Percentiles rank a stretch among this genome's conserved stretches.
phyloP scores from a whole-genome alignment of 2,329 filamentous ascomycete genomes.

The Scedosporium dehoogii region DNA sequence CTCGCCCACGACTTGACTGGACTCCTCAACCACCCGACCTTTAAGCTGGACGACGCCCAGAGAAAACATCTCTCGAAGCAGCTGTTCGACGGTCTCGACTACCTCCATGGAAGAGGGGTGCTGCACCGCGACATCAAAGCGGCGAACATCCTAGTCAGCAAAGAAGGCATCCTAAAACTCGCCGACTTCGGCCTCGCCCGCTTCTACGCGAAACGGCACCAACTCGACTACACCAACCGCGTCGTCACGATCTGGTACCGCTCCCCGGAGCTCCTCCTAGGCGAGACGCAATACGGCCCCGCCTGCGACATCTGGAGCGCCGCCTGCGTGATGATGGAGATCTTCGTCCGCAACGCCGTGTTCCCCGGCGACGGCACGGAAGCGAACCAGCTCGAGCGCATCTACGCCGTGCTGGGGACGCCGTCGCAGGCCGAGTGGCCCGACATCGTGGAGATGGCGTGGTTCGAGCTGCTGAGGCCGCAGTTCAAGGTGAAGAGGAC shows the following conservation, averaged over 20 bases:
- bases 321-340: conserved; percentile 91
- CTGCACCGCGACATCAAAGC: conserved; percentile 97
- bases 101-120: conserved; percentile 86
- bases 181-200: conserved; percentile 94
- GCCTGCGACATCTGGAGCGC: conserved; percentile 96
- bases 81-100: conserved; percentile 87
- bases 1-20: conserved; percentile 93
- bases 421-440: conserved; percentile 82
- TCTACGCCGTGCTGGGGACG: conserved; percentile 87
- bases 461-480: conserved; percentile 87
- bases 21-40: conserved; percentile 86
- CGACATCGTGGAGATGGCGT: conserved; percentile 82
- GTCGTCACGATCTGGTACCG: conserved; percentile 99
- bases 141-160: conserved; percentile 92
- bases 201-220: conserved; percentile 87
- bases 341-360: conserved; percentile 86
- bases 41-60: conserved; percentile 72
- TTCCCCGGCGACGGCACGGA: conserved; percentile 96
- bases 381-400: conserved; percentile 89
- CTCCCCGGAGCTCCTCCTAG: conserved; percentile 79
- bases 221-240: conserved; percentile 93
- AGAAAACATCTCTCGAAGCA: conserved; percentile 91
- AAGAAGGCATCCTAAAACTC: conserved; percentile 77
- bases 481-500: conserved; percentile 60
- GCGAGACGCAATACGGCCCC: conserved; percentile 82